phyloP scores from a whole-genome alignment of 768 basidiomycete species.

The Russula virescens region DNA sequence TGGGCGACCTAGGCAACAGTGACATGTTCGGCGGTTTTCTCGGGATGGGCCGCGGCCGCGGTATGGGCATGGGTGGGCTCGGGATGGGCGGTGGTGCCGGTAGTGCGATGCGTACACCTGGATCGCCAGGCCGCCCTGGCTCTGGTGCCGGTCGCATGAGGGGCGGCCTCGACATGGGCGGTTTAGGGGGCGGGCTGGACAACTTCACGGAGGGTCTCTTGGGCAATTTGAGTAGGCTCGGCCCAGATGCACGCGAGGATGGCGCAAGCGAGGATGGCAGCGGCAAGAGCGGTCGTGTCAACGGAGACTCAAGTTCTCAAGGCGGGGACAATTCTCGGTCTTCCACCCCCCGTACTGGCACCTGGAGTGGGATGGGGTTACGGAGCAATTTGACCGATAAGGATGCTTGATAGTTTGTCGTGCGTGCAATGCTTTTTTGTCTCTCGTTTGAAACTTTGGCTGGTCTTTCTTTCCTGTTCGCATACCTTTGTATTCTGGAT shows the following conservation, averaged over 20 bases:
- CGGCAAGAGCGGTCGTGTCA: neutral
- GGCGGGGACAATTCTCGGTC: neutral
- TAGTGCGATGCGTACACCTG: too few relatives aligned
- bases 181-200: neutral
- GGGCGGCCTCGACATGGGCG: neutral
- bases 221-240: neutral
- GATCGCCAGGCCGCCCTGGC: neutral
- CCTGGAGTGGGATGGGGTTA: constrained; percentile 17
- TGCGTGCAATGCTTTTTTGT: too few relatives aligned
- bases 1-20: too few relatives aligned
- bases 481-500: too few relatives aligned
- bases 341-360: neutral
- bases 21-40: too few relatives aligned
- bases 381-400: constrained; percentile 2
- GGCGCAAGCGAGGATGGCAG: neutral
- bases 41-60: too few relatives aligned
- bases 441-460: neutral
- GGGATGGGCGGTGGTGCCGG: too few relatives aligned
- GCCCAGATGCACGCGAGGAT: neutral
- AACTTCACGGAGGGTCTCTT: neutral
- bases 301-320: neutral
- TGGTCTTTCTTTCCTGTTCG: too few relatives aligned
- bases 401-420: neutral
- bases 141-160: neutral
- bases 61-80: neutral